These are phyloP conservation scores for Cladosporium velox DNA, from an alignment of 2,329 filamentous ascomycete genomes.

Conservation along the genomic window DNA sequence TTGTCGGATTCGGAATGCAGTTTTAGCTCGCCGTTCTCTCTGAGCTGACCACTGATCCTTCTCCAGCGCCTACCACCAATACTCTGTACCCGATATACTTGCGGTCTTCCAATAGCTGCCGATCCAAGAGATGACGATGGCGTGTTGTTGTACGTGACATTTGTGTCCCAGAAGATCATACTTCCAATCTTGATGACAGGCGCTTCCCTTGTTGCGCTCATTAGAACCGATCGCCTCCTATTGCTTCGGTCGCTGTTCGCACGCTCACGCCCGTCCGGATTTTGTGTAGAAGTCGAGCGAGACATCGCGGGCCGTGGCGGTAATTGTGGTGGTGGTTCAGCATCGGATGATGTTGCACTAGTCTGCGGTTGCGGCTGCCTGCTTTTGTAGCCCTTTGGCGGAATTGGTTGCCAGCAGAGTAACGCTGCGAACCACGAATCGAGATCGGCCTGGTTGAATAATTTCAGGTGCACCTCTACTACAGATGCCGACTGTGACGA, in stretches of 20 bases:
- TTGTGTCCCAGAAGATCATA: conserved; percentile 77
- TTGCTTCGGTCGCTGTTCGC: conserved; percentile 32
- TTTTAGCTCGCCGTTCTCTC: conserved; percentile 93
- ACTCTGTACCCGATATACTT: conserved; percentile 58
- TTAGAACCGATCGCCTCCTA: conserved; percentile 48
- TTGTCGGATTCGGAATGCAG: conserved; percentile 85
- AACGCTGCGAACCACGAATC: conserved; percentile 80
- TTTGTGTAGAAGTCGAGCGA: conserved; percentile 12
- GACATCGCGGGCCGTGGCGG: conserved; percentile 19
- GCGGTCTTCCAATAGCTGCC: conserved; percentile 42
- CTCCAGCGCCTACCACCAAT: conserved; percentile 71
- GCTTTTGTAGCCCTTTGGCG: conserved; percentile 57
- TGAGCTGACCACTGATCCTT: conserved; percentile 85
- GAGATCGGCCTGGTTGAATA: conserved; percentile 65
- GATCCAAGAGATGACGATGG: conserved; percentile 23
- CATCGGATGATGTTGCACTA: conserved; percentile 28
- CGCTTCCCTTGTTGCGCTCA: conserved; percentile 64
- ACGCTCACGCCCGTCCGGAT: conserved; percentile 27
- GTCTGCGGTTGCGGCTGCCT: conserved; percentile 48
- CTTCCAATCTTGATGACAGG: conserved; percentile 85
- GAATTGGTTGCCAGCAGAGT: conserved; percentile 77
- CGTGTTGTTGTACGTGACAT: conserved; percentile 53
- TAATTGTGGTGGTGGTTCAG: conserved; percentile 30
- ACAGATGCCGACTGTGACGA: conserved; percentile 58
- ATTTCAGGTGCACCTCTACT: conserved; percentile 67